phyloP scores from a whole-genome alignment of 805 yeast species.

The Saccharomycopsis vini region DNA sequence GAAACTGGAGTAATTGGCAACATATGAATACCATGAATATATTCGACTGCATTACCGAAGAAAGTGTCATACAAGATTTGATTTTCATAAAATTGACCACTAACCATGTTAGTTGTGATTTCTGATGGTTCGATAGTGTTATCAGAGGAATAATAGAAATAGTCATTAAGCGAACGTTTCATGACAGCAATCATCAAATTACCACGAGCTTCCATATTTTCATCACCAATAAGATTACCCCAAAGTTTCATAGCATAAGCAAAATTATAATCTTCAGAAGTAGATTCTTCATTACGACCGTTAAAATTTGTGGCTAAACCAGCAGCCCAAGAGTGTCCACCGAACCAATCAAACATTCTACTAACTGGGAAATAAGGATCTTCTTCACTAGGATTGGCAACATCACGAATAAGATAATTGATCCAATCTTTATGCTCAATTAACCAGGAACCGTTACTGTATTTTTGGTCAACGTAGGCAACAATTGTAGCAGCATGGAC shows the following conservation, averaged over 20 bases:
- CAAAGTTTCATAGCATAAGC: constrained; percentile 63
- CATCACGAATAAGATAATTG: constrained; percentile 55
- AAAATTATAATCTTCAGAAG: constrained; percentile 64
- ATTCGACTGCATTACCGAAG: constrained; percentile 53
- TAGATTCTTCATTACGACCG: constrained; percentile 64
- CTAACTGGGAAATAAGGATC: constrained; percentile 56
- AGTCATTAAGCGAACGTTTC: constrained; percentile 44
- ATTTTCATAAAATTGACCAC: constrained; percentile 66
- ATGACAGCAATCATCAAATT: constrained; percentile 51
- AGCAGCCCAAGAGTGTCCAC: constrained; percentile 70
- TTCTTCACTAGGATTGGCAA: constrained; percentile 48
- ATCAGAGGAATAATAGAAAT: constrained; percentile 41
- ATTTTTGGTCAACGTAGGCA: constrained; percentile 48
- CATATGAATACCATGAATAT: constrained; percentile 76
- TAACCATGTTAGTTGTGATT: constrained; percentile 48
- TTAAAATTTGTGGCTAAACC: constrained; percentile 56
- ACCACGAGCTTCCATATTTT: constrained; percentile 43
- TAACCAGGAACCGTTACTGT: constrained; percentile 36
- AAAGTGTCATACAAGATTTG: constrained; percentile 66
- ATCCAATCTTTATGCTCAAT: constrained; percentile 46
- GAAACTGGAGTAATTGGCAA: constrained; percentile 60
- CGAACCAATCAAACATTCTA: constrained; percentile 61
- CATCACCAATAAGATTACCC: constrained; percentile 51
- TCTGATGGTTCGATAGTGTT: constrained; percentile 43
- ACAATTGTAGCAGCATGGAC: constrained; percentile 57